Evolutionary conservation across 129 eudicot species (phyloP).

Genomic region (Saposhnikovia divaricata): DNA sequence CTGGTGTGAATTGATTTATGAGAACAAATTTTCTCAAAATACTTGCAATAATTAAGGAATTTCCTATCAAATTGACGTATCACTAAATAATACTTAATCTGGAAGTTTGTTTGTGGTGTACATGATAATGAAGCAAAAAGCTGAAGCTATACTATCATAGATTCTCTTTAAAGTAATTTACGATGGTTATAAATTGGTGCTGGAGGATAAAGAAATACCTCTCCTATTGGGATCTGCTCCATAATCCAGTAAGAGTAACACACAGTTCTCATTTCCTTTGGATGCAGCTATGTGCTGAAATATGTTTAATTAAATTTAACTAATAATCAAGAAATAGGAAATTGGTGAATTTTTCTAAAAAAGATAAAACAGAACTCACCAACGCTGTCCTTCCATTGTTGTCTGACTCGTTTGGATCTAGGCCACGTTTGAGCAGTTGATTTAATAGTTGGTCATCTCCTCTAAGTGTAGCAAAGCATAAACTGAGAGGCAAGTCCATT

Average conservation of each 20-base stretch:
- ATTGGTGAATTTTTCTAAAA: neutral
- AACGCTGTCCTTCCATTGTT: constrained; percentile 86
- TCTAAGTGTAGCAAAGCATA: constrained; percentile 80
- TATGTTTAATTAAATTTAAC: neutral
- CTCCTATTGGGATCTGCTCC: constrained; percentile 85
- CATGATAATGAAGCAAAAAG: constrained; percentile 1
- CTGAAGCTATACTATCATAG: neutral
- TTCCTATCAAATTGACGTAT: neutral
- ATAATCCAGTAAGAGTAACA: constrained; percentile 67
- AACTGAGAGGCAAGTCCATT: constrained; percentile 77
- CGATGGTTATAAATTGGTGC: neutral
- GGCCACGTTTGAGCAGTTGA: constrained; percentile 63
- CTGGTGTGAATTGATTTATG: neutral
- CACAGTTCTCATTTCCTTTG: constrained; percentile 76
- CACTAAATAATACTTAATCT: neutral
- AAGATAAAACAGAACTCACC: constrained; percentile 29
- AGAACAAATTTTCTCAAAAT: neutral
- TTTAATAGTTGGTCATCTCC: constrained; percentile 66
- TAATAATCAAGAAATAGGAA: neutral
- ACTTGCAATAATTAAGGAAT: neutral
- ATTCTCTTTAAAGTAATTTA: neutral
- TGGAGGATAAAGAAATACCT: constrained; percentile 36
- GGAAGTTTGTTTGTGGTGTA: neutral
- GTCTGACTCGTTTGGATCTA: constrained; percentile 89
- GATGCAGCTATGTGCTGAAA: constrained; percentile 91